Evolutionary conservation across 441 rosid genomes (phyloP), one percentile per base, ranked within the genome.

Genomic region (Mallotus repandus): DNA sequence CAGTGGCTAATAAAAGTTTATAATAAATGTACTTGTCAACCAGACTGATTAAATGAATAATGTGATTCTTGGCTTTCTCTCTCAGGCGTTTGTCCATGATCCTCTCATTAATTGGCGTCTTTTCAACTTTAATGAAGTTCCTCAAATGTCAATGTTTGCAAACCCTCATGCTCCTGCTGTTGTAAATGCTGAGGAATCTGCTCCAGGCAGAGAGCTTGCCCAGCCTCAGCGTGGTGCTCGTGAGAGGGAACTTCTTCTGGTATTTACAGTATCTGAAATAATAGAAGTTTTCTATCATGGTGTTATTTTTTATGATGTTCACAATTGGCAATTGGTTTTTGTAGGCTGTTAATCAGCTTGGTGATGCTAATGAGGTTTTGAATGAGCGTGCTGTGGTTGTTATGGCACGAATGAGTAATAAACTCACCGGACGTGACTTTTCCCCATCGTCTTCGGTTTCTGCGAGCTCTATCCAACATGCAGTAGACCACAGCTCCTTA

Each of bases 31-130:
- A 46, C 21, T 32, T 12, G 18, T 54, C 18, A 29, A 25, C 21
- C 16, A 9, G 21, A 32, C 4, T 54, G 62, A 53, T 38, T 9
- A 16, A 43, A 41, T 25, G 7, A 35, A 35, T 56, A n/a, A 4
- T n/a, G 45, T 60, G 35, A 55, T 14, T 38, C 5, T 41, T 68
- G 29, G 64, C 32, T 57, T 61, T 13, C 38, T 13, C 59, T 76
- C 70, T 76, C 85, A 92, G 97, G 99, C 99, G 35, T 97, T 94
- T 86, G 99, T 97, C 66, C 99, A 97, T 60, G 99, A 97, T 83
- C 99, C 99, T 79, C 97, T 97, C 71, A 97, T 97, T 66, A 94
- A 97, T 70, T 97, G 99, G 99, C 98, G 99, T 79, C 99, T 97
- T 70, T 94, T 97, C 87, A 93, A 91, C 86, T 95, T 91, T 85